A percentile compares a stretch with the other conserved stretches of the same genome.
These are phyloP conservation scores for Mrakia blollopis DNA, from an alignment of 768 basidiomycete species.

Conservation along the genomic window DNA sequence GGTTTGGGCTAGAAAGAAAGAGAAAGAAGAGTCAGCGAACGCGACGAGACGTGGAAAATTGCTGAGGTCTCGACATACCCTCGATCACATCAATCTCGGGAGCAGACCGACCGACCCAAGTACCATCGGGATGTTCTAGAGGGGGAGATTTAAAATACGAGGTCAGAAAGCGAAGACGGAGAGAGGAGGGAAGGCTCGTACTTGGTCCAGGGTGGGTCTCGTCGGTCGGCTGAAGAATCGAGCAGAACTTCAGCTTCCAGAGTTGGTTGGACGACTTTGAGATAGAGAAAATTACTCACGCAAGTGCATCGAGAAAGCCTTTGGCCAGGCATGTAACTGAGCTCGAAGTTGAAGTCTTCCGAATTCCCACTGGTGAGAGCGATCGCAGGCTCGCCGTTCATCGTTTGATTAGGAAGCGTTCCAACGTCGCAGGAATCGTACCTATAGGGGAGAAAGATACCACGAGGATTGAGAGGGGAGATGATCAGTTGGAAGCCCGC, in stretches of 20 bases:
- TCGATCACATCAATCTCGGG: constrained; percentile 93
- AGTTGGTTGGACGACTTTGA: too few relatives aligned
- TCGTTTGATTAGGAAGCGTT: background rate
- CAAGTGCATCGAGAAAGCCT: constrained; percentile 73
- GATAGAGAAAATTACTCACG: constrained; percentile 39
- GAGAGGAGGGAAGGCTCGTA: too few relatives aligned
- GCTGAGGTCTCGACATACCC: constrained; percentile 13
- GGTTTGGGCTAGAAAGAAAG: constrained; percentile 52
- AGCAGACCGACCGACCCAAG: constrained; percentile 59
- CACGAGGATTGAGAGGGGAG: too few relatives aligned
- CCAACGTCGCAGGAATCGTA: constrained; percentile 32
- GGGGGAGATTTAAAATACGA: too few relatives aligned
- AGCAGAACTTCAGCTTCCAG: background rate
- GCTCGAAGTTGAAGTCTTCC: background rate
- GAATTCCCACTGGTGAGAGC: constrained; percentile 15
- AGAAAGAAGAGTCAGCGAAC: too few relatives aligned
- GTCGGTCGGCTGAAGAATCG: constrained; percentile 40
- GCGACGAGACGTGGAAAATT: too few relatives aligned
- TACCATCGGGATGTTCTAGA: constrained; percentile 41
- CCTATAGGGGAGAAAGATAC: too few relatives aligned
- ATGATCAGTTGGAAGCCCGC: too few relatives aligned
- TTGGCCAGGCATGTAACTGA: constrained; percentile 41
- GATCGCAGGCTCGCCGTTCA: constrained; percentile 9
- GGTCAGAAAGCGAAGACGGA: too few relatives aligned
- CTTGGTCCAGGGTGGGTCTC: constrained; percentile 48